Base-by-base conservation (phyloP, 345 rosid species). In the Eutrema yunnanense region DNA sequence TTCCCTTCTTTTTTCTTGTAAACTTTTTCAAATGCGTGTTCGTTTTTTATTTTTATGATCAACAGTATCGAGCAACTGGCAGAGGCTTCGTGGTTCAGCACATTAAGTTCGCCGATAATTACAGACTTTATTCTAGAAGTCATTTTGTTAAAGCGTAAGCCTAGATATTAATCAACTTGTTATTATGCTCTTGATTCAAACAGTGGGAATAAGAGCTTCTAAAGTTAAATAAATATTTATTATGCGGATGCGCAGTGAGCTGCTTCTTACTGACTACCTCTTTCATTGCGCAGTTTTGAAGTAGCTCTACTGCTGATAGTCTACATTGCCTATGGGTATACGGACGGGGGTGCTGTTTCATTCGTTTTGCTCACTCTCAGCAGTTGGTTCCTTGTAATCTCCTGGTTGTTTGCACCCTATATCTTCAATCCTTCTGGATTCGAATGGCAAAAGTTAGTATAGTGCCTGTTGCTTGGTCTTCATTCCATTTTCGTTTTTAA, bases 401-500 rank as follows among this genome's bases (percentile, higher is more conserved):
- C 97, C 19, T 95, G 99, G 99, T 84, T 95, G 60, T 95, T 95
- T 81, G 99, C 99, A 66, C 97, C 99, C 10, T 95, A 95, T 78
- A 92, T 95, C 81, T 95, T 95, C 76, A 95, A 95, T 73, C 97
- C 97, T n/a, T 95, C 99, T 0, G 99, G 99, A 70, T 95, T 95
- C 66, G 99, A 95, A 79, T 95, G 99, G 99, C 99, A 89, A 81
- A 95, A 95, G 99, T 95, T 76, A 85, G 96, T 81, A 51, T 2
- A 27, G 14, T 68, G 12, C 34, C 55, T 53, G 22, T 29, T 47
- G 14, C 61, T 69, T 63, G 13, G 41, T 72, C 65, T 64, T 55
- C 30, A 64, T 73, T 73, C 10, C 52, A 36, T 46, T 50, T 54
- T 37, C 4, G 8, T 34, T 32, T 30, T 51, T 32, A 60, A 11